phyloP scores from a whole-genome alignment of 208 protist species.

The Leishmania mexicana region DNA sequence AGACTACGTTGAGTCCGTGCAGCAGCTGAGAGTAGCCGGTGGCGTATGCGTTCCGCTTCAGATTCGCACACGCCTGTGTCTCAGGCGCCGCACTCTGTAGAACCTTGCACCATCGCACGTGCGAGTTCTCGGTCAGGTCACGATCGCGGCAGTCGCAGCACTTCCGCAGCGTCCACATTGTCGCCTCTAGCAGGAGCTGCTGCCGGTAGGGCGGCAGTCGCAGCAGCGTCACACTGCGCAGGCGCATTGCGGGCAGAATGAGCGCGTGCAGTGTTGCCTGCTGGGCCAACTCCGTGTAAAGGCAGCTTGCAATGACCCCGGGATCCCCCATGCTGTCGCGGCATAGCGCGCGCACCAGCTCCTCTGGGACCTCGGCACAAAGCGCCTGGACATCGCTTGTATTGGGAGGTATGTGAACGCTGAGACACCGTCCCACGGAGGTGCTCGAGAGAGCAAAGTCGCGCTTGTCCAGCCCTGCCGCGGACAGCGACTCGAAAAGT shows the following conservation, averaged over 20 bases:
- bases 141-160: slow-evolving; percentile 22
- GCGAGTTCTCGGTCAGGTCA: slow-evolving; percentile 21
- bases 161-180: slow-evolving; percentile 11
- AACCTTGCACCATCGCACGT: slow-evolving; percentile 13
- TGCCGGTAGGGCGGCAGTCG: neutral
- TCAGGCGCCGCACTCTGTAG: neutral
- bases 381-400: slow-evolving; percentile 4
- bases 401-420: neutral
- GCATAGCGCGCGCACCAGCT: neutral
- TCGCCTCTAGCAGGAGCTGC: neutral
- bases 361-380: neutral
- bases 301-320: neutral
- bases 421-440: neutral
- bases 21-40: slow-evolving; percentile 10
- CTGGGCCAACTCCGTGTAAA: slow-evolving; percentile 11
- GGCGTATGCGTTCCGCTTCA: slow-evolving; percentile 8
- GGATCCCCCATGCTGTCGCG: neutral
- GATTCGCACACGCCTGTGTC: neutral
- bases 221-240: slow-evolving; percentile 2
- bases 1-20: neutral
- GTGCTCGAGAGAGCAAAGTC: neutral
- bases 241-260: neutral
- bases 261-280: slow-evolving; percentile 3
- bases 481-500: neutral
- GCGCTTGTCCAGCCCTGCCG: neutral